Conservation (phyloP, 805 yeast genomes). For the Peterozyma xylosa region DNA sequence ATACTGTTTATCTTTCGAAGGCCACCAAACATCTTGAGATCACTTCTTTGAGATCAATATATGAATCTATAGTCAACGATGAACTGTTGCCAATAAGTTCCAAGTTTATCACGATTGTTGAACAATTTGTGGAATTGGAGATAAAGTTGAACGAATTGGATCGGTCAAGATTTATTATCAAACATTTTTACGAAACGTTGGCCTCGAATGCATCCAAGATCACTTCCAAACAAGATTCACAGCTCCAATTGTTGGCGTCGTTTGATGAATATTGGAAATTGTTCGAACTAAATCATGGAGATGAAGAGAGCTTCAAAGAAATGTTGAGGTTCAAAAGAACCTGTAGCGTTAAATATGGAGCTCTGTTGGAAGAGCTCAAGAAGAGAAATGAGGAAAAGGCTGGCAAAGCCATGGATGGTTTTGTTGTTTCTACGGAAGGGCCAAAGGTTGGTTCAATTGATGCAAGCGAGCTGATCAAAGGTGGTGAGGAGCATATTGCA, state of each 20-base stretch:
- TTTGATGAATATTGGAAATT: slow-evolving; percentile 54
- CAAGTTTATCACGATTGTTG: slow-evolving; percentile 31
- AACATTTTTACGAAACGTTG: slow-evolving; percentile 40
- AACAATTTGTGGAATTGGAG: slow-evolving; percentile 56
- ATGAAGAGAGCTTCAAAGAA: slow-evolving; percentile 62
- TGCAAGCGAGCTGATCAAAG: slow-evolving; percentile 8
- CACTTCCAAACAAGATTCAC: slow-evolving; percentile 13
- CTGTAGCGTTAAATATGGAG: slow-evolving; percentile 15
- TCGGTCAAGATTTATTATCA: slow-evolving; percentile 58
- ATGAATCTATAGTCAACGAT: slow-evolving; percentile 39
- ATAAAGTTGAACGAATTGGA: slow-evolving; percentile 37
- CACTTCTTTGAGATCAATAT: slow-evolving; percentile 37
- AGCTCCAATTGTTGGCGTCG: slow-evolving; percentile 13
- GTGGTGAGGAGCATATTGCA: not conserved
- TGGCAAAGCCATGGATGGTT: slow-evolving; percentile 24
- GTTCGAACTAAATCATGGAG: slow-evolving; percentile 69
- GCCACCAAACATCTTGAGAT: slow-evolving; percentile 31
- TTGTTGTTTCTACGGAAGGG: slow-evolving; percentile 34
- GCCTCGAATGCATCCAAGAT: slow-evolving; percentile 17
- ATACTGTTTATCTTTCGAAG: slow-evolving; percentile 34
- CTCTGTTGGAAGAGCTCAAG: not conserved
- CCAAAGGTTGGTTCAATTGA: slow-evolving; percentile 23
- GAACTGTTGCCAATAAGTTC: slow-evolving; percentile 19
- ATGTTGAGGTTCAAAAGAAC: slow-evolving; percentile 59
- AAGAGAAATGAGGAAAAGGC: no score